Base-by-base conservation (phyloP, 2,329 filamentous ascomycete genomes). In the Thielaviopsis cerberus region DNA sequence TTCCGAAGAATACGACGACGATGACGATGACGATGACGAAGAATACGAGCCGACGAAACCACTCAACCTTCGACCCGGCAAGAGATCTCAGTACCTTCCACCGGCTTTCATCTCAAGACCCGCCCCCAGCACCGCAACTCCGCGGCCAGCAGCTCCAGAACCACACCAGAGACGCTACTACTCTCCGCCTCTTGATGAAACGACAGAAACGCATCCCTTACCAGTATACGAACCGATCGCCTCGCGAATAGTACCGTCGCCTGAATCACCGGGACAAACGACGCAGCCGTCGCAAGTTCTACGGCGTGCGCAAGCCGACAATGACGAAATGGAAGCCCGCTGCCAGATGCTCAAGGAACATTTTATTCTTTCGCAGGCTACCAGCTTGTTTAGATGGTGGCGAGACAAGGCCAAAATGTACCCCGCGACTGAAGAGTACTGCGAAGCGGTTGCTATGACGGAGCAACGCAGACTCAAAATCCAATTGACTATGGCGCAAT, bases 221-320 rank as follows among this genome's bases (percentile, higher is more conserved):
- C 59, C 56, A 4, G 45, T 51, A 7, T 58, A 55, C 34, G 56
- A 61, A 54, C 56, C 27, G 13, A 45, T 54, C n/a, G 56, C 59
- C 3, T 37, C 51, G 13, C 55, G 37, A 23, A 53, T 61, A 13
- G 13, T 30, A 34, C 53, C 56, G 1, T 30, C 37, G 22, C 55
- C 59, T n/a, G 17, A 48, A 3, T 61, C 59, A 2, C 59, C 59
- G 8, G 58, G 48, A 25, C 59, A 61, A 25, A 61, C 59, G 26
- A 61, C 56, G 15, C 59, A 61, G 8, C 59, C 59, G 3, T 61
- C 59, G n/a, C 59, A 61, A n/a, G 53, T 61, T 26, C 25, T 61
- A 13, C 55, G 53, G 11, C 52, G 59, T 45, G 26, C 53, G 1
- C 53, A 61, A 11, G 59, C 48, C 8, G 50, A 61, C 27, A 27